Evolutionary conservation across 2,329 filamentous ascomycete genomes (phyloP).

Genomic region (Penicillium sp.): DNA sequence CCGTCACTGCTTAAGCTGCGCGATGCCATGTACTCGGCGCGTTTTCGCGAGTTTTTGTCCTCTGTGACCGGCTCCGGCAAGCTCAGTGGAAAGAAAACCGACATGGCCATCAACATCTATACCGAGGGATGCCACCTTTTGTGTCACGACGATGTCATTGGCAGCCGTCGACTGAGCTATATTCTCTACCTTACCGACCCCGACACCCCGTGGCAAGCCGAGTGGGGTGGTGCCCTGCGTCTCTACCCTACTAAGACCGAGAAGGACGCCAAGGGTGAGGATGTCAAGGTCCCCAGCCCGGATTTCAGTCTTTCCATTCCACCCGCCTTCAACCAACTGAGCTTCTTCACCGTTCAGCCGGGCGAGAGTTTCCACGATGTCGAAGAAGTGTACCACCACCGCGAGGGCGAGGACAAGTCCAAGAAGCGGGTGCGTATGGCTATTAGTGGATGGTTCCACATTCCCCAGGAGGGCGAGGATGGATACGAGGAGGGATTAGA

Average conservation of each 20-base stretch:
- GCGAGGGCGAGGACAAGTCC: conserved; percentile 55
- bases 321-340: conserved; percentile 94
- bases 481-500: conserved; percentile 85
- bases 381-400: conserved; percentile 85
- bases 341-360: conserved; percentile 96
- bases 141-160: conserved; percentile 98
- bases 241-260: conserved; percentile 70
- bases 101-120: conserved; percentile 99
- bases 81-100: conserved; percentile 87
- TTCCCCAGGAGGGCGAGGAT: conserved; percentile 89
- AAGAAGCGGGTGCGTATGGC: conserved; percentile 77
- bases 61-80: conserved; percentile 80
- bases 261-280: conserved; percentile 64
- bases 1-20: conserved; percentile 88
- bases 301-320: conserved; percentile 79
- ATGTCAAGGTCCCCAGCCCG: conserved; percentile 73
- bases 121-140: conserved; percentile 92
- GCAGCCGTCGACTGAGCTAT: conserved; percentile 91
- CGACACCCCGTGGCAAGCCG: conserved; percentile 79
- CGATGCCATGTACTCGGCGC: conserved; percentile 85
- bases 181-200: conserved; percentile 95
- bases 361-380: conserved; percentile 99
- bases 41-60: conserved; percentile 85
- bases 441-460: conserved; percentile 98
- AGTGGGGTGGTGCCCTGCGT: conserved; percentile 89